phyloP scores from a whole-genome alignment of 768 basidiomycete genomes.

The Mycena rosella region DNA sequence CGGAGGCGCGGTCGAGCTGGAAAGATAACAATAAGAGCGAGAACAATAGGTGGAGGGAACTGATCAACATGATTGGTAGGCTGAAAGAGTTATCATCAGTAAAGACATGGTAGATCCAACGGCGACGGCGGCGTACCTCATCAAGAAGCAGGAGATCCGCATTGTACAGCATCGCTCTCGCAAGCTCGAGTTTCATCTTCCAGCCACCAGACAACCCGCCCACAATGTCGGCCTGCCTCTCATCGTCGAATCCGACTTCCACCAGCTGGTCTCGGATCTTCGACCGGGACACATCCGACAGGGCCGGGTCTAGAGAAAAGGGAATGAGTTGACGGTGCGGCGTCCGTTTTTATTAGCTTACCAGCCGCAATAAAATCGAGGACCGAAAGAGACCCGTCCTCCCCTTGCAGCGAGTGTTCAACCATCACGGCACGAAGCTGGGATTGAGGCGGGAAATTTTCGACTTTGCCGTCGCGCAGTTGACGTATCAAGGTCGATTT shows the following conservation, averaged over 20 bases:
- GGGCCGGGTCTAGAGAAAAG: conserved; percentile 69
- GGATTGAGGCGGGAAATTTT: conserved; percentile 93
- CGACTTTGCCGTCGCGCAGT: conserved; percentile 93
- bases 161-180: conserved; percentile 96
- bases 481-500: conserved; percentile 98
- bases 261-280: conserved; percentile 84
- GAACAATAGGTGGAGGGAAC: conserved; percentile 32
- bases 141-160: conserved; percentile 89
- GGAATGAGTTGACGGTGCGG: not conserved
- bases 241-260: conserved; percentile 93
- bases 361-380: conserved; percentile 92
- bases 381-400: conserved; percentile 85
- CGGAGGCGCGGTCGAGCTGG: conserved; percentile 85
- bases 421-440: conserved; percentile 95
- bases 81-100: conserved; percentile 53
- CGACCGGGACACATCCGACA: conserved; percentile 70
- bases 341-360: conserved; percentile 45
- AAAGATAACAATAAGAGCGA: conserved; percentile 24
- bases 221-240: conserved; percentile 85
- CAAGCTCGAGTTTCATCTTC: conserved; percentile 99
- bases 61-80: conserved; percentile 90
- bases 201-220: conserved; percentile 96
- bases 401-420: conserved; percentile 95
- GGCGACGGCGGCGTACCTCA: conserved; percentile 69
- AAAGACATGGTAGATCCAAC: conserved; percentile 9